These are phyloP conservation scores for Meira nashicola DNA, from an alignment of 1,284 basidiomycete genomes.

Conservation along the genomic window DNA sequence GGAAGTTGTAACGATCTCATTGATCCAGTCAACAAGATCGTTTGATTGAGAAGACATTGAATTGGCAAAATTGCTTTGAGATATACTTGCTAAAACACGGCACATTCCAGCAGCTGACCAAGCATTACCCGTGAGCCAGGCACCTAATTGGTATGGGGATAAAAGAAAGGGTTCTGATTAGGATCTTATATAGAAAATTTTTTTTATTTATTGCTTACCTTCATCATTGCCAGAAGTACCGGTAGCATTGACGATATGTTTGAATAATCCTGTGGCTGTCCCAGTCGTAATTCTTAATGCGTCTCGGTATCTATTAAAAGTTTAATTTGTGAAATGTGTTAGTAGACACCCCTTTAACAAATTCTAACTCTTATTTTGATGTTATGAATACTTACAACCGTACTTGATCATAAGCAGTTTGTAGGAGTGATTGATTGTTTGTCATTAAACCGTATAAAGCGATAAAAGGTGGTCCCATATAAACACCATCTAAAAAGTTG, in stretches of 20 bases:
- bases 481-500: slow-evolving; percentile 56
- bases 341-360: not conserved
- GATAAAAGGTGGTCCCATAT: slow-evolving; percentile 87
- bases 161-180: slow-evolving; percentile 5
- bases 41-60: slow-evolving; percentile 60
- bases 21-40: slow-evolving; percentile 65
- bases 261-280: slow-evolving; percentile 45
- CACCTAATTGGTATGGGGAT: too few relatives aligned
- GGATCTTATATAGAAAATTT: too few relatives aligned
- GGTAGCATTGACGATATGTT: slow-evolving; percentile 35
- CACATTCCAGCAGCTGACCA: slow-evolving; percentile 82
- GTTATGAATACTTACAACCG: slow-evolving; percentile 53
- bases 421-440: slow-evolving; percentile 65
- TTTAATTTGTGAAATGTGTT: not conserved
- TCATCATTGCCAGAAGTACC: slow-evolving; percentile 39
- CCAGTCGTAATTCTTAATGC: slow-evolving; percentile 60
- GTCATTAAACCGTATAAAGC: slow-evolving; percentile 77
- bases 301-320: slow-evolving; percentile 60
- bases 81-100: slow-evolving; percentile 71
- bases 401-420: slow-evolving; percentile 72
- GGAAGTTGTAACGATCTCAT: slow-evolving; percentile 69
- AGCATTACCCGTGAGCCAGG: slow-evolving; percentile 68
- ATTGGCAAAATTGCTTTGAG: slow-evolving; percentile 60
- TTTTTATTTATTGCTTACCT: too few relatives aligned
- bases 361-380: not conserved